A percentile compares a stretch with the other conserved stretches of the same genome.
Conservation (phyloP, 257 asterid species). For the Petunia axillaris region DNA sequence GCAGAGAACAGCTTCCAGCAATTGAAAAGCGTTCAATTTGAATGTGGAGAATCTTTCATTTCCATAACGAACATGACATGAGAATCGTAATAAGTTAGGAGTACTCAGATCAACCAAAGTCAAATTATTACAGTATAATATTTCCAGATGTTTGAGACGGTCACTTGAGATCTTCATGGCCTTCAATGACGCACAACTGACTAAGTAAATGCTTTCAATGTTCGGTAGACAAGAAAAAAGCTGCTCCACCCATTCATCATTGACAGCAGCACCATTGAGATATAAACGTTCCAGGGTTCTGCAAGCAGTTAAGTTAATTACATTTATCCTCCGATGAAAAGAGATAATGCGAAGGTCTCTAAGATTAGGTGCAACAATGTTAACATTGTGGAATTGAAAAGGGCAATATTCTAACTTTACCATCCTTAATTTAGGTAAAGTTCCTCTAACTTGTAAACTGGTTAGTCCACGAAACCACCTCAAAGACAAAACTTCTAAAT, state of each 20-base stretch:
- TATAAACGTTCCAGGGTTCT: neutral
- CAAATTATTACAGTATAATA: neutral
- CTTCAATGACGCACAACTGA: neutral
- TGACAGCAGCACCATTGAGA: neutral
- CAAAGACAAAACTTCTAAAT: conserved; percentile 16
- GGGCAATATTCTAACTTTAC: conserved; percentile 3
- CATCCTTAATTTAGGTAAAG: no score
- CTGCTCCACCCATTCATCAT: neutral
- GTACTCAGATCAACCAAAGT: neutral
- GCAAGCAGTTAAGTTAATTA: conserved; percentile 17
- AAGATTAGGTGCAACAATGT: neutral
- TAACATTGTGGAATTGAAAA: neutral
- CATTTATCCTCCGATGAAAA: neutral
- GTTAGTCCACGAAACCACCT: neutral
- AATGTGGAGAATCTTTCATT: neutral
- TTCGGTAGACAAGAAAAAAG: neutral
- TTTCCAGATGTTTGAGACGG: neutral
- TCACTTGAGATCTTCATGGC: conserved; percentile 14
- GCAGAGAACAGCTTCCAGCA: neutral
- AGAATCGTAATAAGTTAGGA: neutral
- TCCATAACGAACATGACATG: neutral
- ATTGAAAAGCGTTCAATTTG: neutral
- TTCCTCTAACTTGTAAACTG: neutral
- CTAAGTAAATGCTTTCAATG: neutral
- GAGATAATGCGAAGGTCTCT: neutral